phyloP scores from a whole-genome alignment of 176 grass and related monocot genomes.

The Oryza glaberrima region DNA sequence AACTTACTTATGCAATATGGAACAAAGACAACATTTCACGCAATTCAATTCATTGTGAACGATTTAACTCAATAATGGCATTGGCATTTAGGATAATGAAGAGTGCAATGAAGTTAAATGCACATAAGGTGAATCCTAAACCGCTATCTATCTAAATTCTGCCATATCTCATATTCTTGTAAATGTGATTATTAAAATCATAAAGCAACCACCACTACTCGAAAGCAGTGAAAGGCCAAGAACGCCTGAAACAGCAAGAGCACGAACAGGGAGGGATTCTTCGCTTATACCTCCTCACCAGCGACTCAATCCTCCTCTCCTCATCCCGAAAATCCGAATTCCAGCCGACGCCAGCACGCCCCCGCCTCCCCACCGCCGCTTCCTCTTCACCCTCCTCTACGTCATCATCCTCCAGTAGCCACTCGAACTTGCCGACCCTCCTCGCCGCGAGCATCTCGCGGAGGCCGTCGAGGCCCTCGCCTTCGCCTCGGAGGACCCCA shows the following conservation, averaged over 20 bases:
- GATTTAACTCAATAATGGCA: neutral
- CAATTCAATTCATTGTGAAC: neutral
- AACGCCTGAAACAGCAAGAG: neutral
- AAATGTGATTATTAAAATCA: neutral
- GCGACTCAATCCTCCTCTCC: constrained; percentile 62
- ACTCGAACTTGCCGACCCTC: constrained; percentile 55
- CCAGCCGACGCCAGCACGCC: constrained; percentile 7
- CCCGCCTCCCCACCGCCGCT: neutral
- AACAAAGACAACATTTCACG: constrained; percentile 4
- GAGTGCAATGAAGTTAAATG: neutral
- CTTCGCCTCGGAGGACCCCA: constrained; percentile 9
- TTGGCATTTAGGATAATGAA: neutral
- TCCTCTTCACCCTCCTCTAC: constrained; percentile 47
- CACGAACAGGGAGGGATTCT: neutral
- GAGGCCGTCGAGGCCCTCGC: constrained; percentile 63
- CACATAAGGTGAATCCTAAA: neutral
- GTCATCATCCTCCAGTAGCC: constrained; percentile 79
- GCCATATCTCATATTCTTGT: neutral
- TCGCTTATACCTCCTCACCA: constrained; percentile 65
- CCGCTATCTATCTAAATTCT: neutral
- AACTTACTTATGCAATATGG: constrained; percentile 25
- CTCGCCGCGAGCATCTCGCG: constrained; percentile 74
- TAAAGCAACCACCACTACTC: neutral
- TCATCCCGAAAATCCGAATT: constrained; percentile 30
- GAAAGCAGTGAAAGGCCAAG: neutral